Evolutionary conservation across 805 yeast species (phyloP), one percentile per base, ranked within the genome.

Genomic region (Kluyveromyces nonfermentans): DNA sequence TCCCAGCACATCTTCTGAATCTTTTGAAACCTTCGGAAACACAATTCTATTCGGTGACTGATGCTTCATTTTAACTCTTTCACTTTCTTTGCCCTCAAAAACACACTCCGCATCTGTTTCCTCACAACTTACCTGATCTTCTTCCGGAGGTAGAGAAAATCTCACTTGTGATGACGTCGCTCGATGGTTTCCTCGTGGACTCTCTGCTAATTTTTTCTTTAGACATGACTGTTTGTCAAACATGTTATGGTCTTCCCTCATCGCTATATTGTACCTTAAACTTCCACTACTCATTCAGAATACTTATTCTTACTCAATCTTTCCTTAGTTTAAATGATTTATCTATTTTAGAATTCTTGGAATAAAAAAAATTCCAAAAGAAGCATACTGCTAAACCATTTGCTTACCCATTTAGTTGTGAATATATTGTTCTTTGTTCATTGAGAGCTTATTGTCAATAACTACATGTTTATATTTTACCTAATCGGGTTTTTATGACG

Each of bases 21-120:
- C 46, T 9, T 35, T 40, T 10, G 45, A 40, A 18, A 49, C 44
- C 25, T 35, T 50, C 1, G 65, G 65, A 30, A 47, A 61, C 5
- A 61, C 65, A 22, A 61, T 58, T 41, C 54, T 60, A 3, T 50
- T 44, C 4, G 64, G 63, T 1, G 65, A 61, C 6, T 33, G 30
- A 14, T 16, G 16, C 37, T 8, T 18, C 4, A 31, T n/a, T 5
- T 20, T 15, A 4, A 3, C 31, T 9, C 8, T 36, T 18, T 28
- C 3, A 25, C 30, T 10, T 25, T 25, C 7, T 25, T 6, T 6
- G 14, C 12, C 30, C 12, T 25, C 14, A 10, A 30, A 10, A 35
- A 20, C 25, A 36, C n/a, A 20, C 4, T 35, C 41, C 6, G 5
- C 38, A 22, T 33, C 42, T 20, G 10, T 15, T n/a, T 22, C 43